Evolutionary conservation across 768 basidiomycete species (phyloP), one percentile per base, ranked within the genome.

Genomic region (Russula sp.): DNA sequence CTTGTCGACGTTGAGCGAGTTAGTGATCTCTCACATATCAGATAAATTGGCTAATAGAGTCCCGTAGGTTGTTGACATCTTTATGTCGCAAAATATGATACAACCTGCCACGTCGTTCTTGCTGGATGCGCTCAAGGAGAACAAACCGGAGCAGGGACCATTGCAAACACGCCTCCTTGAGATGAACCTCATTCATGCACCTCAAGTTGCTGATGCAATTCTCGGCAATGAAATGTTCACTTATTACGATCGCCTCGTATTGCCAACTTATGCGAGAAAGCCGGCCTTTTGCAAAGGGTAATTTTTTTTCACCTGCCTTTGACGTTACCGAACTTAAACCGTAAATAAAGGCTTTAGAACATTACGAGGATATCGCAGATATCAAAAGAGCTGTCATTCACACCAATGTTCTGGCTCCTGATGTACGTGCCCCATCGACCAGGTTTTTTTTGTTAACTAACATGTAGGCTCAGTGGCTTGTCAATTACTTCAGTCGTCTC

Each of bases 61-160:
- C 61, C n/a, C 18, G 57, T 61, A 90, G 87, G 91, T 98, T 60
- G 94, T 98, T 65, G 97, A 99, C 72, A 97, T 98, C 71, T 98
- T 99, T 81, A 97, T 98, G 94, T 90, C 90, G 0, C 95, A 97
- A 74, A 98, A 98, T 78, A 93, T 98, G 94, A 95, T 98, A 63
- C 97, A 98, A 75, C 96, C 95, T 22, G 97, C 97, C 6, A 99
- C 97, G 0, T 95, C 94, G 1, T 98, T 99, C 87, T 79, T 98
- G 54, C 79, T 99, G 63, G 97, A 98, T 72, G 97, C 95, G 24
- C 81, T 99, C 70, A 98, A 99, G 79, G 97, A 99, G 61, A 98
- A 99, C 80, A 90, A 90, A 73, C 92, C 95, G 0, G 97, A 99
- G 75, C 96, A 99, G 73, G 96, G 86, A 0, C 94, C 89, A 69